These are phyloP conservation scores for Alternaria sp. DNA, from an alignment of 2,329 filamentous ascomycete genomes.

Conservation along the genomic window DNA sequence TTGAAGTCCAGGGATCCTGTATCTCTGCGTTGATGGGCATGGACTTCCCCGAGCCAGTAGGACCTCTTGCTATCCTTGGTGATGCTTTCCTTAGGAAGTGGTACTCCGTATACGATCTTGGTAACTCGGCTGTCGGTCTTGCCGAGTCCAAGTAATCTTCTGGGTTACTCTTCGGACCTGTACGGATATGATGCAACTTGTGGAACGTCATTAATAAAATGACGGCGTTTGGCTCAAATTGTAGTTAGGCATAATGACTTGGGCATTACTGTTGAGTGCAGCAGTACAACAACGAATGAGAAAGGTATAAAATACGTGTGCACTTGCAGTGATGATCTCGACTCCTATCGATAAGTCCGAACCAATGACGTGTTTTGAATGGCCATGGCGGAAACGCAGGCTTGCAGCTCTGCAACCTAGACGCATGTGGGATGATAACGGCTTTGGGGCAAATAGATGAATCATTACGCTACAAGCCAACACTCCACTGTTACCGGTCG, in stretches of 20 bases:
- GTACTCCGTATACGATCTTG: slow-evolving; percentile 97
- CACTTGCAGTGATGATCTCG: slow-evolving; percentile 1
- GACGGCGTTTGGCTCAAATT: slow-evolving; percentile 36
- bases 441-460: background rate
- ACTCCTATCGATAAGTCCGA: slow-evolving; percentile 15
- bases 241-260: slow-evolving; percentile 27
- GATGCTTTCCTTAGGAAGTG: slow-evolving; percentile 82
- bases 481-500: slow-evolving; percentile 1
- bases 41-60: slow-evolving; percentile 81
- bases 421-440: slow-evolving; percentile 15
- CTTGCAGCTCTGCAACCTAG: slow-evolving; percentile 9
- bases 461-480: background rate
- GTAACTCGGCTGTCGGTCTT: slow-evolving; percentile 86
- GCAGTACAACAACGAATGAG: slow-evolving; percentile 25
- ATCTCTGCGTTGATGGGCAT: slow-evolving; percentile 98
- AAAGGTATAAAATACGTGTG: background rate
- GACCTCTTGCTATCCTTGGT: slow-evolving; percentile 92
- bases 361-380: slow-evolving; percentile 22
- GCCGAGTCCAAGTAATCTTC: slow-evolving; percentile 76
- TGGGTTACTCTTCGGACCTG: background rate
- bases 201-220: slow-evolving; percentile 14
- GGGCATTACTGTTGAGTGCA: slow-evolving; percentile 18
- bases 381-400: slow-evolving; percentile 2
- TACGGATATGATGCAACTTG: slow-evolving; percentile 9
- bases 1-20: slow-evolving; percentile 93